Base-by-base conservation (phyloP, 148 eudicot species). In the Diospyros lotus region DNA sequence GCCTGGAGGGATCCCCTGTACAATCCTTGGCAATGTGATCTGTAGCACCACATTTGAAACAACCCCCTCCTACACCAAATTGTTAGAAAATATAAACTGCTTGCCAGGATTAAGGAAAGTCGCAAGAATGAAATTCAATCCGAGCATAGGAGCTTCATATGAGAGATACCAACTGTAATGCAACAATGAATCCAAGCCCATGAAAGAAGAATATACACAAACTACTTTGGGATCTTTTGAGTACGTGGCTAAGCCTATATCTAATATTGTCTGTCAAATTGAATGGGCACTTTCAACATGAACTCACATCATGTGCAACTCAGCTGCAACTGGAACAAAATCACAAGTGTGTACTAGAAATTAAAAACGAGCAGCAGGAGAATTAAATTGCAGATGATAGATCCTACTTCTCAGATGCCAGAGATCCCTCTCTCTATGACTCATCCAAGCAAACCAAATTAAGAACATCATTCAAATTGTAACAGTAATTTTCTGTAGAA, bases 11-110 rank as follows among this genome's bases (percentile, higher is more conserved):
- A 76, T 76, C 91, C 66, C 87, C 90, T 3, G 90, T 55, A 76
- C 98, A 94, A 77, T 92, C 93, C 82, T 86, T 94, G 14, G 98
- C 97, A 74, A 90, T 78, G 81, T 94, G 98, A 80, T 92, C 97
- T 28, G 86, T 59, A 46, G 93, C 86, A 63, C 97, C 98, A 78
- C 98, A 94, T 82, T 94, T 92, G 80, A 88, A 94, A 82, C 97
- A 92, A 28, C 98, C 98, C 80, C 81, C 79, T 61, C 97, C 98
- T 88, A 75, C 71, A 84, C 59, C 55, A 50, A 45, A 69, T 46
- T 18, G 69, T 28, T 46, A 54, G 15, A 54, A 39, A 45, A 65
- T 7, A 13, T 71, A 42, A 77, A 65, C 38, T 61, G 17, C n/a
- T 55, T 54, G 50, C 58, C 5, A 53, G 41, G 60, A 77, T 9